phyloP scores from a whole-genome alignment of 2,329 filamentous ascomycete genomes.

The Alternaria conjuncta region DNA sequence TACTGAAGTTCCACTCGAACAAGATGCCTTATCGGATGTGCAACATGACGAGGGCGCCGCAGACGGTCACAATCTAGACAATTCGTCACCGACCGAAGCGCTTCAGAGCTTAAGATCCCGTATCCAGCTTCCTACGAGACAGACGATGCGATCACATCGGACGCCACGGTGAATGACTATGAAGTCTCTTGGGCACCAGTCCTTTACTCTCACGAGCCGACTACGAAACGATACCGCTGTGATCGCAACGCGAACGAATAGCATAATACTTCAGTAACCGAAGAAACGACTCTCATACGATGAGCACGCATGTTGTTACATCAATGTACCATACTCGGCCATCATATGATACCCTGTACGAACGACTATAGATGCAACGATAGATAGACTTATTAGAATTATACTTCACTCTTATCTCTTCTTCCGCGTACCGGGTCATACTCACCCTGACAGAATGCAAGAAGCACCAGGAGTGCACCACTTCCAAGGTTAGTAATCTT shows the following conservation, averaged over 20 bases:
- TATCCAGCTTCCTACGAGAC: constrained; percentile 9
- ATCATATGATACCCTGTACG: neutral
- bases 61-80: neutral
- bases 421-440: neutral
- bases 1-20: neutral
- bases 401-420: neutral
- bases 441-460: neutral
- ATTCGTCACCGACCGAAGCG: constrained; percentile 9
- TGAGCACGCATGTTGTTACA: neutral
- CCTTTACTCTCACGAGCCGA: neutral
- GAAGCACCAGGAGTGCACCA: neutral
- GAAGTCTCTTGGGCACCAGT: neutral
- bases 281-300: neutral
- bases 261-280: neutral
- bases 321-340: neutral
- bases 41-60: neutral
- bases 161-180: neutral
- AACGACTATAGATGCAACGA: neutral
- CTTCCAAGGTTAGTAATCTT: neutral
- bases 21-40: neutral
- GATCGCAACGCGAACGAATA: neutral
- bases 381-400: neutral
- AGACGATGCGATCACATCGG: neutral
- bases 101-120: constrained; percentile 11
- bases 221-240: neutral